These are phyloP conservation scores for Cornus controversa DNA, from an alignment of 148 eudicot genomes.

Conservation along the genomic window DNA sequence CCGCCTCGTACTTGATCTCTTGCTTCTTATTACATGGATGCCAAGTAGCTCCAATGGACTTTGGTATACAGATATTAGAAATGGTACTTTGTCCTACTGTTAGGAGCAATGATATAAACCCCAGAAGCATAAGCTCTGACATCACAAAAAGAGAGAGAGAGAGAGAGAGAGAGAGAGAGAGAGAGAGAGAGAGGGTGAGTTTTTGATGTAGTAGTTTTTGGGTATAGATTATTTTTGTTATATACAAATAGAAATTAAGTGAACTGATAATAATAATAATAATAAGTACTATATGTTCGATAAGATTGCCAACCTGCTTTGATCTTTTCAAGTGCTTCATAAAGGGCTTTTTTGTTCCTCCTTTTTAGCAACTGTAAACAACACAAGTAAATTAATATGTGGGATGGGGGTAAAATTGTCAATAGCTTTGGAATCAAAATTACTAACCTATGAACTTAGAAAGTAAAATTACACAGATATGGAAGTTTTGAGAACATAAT, in stretches of 20 bases:
- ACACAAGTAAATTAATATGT: background rate
- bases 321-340: slow-evolving; percentile 33
- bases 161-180: background rate
- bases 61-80: slow-evolving; percentile 35
- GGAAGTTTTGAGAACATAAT: too few species aligned
- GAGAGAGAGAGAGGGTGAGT: background rate
- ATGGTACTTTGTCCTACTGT: slow-evolving; percentile 28
- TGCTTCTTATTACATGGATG: slow-evolving; percentile 32
- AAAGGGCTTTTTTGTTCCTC: slow-evolving; percentile 27
- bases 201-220: background rate
- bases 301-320: slow-evolving; percentile 33
- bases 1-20: background rate
- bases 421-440: too few species aligned
- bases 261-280: background rate
- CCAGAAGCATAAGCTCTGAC: slow-evolving; percentile 43
- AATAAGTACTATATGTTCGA: too few species aligned
- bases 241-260: too few species aligned
- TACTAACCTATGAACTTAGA: too few species aligned
- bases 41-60: slow-evolving; percentile 30
- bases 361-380: slow-evolving; percentile 27
- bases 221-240: too few species aligned
- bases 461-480: too few species aligned
- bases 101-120: slow-evolving; percentile 45
- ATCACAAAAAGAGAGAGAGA: too few species aligned
- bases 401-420: too few species aligned